phyloP scores from a whole-genome alignment of 306 rosid species.

The Boehmeria nivea region DNA sequence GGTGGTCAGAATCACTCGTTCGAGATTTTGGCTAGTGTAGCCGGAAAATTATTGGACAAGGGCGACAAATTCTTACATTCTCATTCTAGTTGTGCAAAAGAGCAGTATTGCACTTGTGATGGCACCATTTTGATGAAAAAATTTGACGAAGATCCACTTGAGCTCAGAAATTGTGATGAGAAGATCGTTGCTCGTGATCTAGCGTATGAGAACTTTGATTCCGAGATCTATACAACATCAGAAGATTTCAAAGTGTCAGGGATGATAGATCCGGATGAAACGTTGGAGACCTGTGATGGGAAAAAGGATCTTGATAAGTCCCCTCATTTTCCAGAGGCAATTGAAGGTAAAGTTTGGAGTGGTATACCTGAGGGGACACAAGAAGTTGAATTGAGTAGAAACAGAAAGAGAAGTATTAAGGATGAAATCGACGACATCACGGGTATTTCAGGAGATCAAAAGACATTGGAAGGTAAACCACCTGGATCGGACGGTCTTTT shows the following conservation, averaged over 20 bases:
- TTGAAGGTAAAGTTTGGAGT: slow-evolving; percentile 45
- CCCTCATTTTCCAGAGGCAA: slow-evolving; percentile 21
- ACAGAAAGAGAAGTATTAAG: slow-evolving; percentile 9
- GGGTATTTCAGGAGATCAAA: slow-evolving; percentile 15
- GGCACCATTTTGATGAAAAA: slow-evolving; percentile 19
- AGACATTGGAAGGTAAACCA: slow-evolving; percentile 21
- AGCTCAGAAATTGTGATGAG: slow-evolving; percentile 27
- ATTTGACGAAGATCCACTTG: slow-evolving; percentile 20
- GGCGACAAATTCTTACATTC: slow-evolving; percentile 26
- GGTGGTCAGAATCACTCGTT: slow-evolving; percentile 46
- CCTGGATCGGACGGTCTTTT: slow-evolving; percentile 15
- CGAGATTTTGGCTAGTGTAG: slow-evolving; percentile 70
- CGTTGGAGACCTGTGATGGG: slow-evolving; percentile 4
- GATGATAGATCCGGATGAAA: background rate
- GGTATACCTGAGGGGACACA: slow-evolving; percentile 29
- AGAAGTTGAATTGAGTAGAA: slow-evolving; percentile 22
- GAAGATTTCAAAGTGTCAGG: slow-evolving; percentile 19
- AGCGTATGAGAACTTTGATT: background rate
- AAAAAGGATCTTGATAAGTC: slow-evolving; percentile 17
- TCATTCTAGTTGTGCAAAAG: slow-evolving; percentile 22
- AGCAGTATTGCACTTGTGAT: slow-evolving; percentile 9
- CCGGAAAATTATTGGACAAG: slow-evolving; percentile 49
- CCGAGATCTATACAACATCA: slow-evolving; percentile 17
- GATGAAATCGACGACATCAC: no score
- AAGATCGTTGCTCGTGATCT: slow-evolving; percentile 10